phyloP scores from a whole-genome alignment of 257 asterid species.

The Capsicum chinense region DNA sequence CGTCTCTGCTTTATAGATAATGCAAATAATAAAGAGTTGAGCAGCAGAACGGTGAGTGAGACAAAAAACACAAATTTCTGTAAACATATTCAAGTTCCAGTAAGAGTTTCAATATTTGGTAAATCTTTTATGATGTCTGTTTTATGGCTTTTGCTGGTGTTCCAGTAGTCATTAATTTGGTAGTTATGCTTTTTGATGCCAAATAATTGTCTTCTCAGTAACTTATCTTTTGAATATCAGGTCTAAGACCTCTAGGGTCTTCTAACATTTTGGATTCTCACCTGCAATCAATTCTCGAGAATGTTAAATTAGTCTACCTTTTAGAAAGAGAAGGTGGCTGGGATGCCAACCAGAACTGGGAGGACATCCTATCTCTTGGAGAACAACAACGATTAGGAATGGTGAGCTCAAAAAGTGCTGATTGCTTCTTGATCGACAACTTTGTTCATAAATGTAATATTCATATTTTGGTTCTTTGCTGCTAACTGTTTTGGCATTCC shows the following conservation, averaged over 20 bases:
- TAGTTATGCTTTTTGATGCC: background rate
- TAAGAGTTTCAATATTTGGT: background rate
- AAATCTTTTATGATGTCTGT: background rate
- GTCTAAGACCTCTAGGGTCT: conserved; percentile 48
- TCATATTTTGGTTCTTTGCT: background rate
- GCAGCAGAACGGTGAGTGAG: background rate
- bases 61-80: background rate
- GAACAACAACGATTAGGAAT: conserved; percentile 98
- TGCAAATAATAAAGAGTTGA: background rate
- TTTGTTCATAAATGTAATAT: background rate
- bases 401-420: conserved; percentile 53
- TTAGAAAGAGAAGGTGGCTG: conserved; percentile 98
- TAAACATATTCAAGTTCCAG: background rate
- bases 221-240: conserved; percentile 50
- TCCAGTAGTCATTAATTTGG: conserved; percentile 12
- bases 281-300: conserved; percentile 74
- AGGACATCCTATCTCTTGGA: conserved; percentile 95
- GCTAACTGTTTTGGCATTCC: conserved; percentile 34
- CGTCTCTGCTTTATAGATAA: conserved; percentile 5
- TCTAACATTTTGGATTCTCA: conserved; percentile 59
- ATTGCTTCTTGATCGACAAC: conserved; percentile 4
- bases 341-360: conserved; percentile 93
- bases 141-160: background rate
- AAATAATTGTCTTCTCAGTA: background rate
- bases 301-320: conserved; percentile 83